Evolutionary conservation across 495 filamentous ascomycete species (phyloP), one percentile per base, ranked within the genome.

Genomic region (Neurospora intermedia): DNA sequence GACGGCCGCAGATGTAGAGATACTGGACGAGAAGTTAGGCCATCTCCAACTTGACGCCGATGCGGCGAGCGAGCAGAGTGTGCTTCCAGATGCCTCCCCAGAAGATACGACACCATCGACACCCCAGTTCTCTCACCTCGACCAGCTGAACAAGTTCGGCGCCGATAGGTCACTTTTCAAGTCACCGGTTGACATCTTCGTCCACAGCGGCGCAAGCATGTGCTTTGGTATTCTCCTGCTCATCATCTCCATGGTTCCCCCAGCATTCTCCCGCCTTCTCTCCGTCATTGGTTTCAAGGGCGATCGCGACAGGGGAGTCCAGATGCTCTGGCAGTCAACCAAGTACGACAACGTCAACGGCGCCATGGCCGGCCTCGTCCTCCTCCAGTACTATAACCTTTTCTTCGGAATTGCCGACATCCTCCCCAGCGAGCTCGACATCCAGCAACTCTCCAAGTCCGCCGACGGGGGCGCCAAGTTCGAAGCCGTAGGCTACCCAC

Each of bases 221-320:
- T 97, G 93, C 77, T 98, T 94, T 73, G 96, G 96, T 13, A 85
- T 96, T 45, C 85, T 99, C 0, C 86, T 96, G 1, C 82, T 98
- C 3, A 84, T 99, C 43, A 89, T 98, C 18, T 94, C 93, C 39
- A 92, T 98, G 87, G 88, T 99, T 1, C 96, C 96, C 0, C 96
- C 96, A 0, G 90, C 93, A 9, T 96, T 99, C 80, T 89, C 87
- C 71, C 92, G 88, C 72, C 86, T 98, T 5, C 87, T 98, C 27
- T 91, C 89, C 73, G 91, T 98, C 71, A 93, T 98, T 59, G 96
- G 96, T 15, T 98, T 98, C 80, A 90, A 88, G 75, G 96, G 96
- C 16, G 95, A 99, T 80, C 91, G 94, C 69, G 91, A 95, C 71
- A 86, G 90, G 31, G 96, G 94, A 4, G 80, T 97, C 15, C 82